Percentiles rank a stretch among this genome's conserved stretches.
Evolutionary conservation across 1,284 basidiomycete genomes (phyloP).

Genomic region (Athelia psychrophila): DNA sequence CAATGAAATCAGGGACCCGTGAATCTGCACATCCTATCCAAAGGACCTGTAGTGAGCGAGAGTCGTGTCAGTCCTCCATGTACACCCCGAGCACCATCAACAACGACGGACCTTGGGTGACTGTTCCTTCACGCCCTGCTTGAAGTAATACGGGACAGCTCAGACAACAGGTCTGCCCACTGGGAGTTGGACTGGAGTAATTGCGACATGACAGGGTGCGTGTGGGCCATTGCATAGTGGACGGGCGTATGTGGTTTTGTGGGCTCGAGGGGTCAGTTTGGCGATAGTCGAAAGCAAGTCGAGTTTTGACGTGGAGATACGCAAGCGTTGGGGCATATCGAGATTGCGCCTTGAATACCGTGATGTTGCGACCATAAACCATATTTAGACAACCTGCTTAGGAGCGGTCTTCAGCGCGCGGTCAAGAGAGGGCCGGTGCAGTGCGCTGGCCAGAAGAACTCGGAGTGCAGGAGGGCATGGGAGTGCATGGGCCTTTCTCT

Average conservation of each 20-base stretch:
- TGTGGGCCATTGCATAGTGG: neutral
- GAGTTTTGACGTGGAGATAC: too few relatives aligned
- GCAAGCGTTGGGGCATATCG: too few relatives aligned
- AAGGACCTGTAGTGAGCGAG: neutral
- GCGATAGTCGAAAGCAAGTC: too few relatives aligned
- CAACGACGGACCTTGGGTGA: constrained; percentile 54
- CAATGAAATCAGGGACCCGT: constrained; percentile 53
- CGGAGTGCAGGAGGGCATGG: too few relatives aligned
- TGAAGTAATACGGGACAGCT: constrained; percentile 67
- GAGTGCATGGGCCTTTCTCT: too few relatives aligned
- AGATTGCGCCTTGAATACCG: too few relatives aligned
- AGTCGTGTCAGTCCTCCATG: neutral
- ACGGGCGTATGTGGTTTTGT: neutral
- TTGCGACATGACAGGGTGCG: constrained; percentile 28
- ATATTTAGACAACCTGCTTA: too few relatives aligned
- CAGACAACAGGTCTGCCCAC: constrained; percentile 60
- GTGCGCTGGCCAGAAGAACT: too few relatives aligned
- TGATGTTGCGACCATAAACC: too few relatives aligned
- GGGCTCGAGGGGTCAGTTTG: too few relatives aligned
- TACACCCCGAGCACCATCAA: constrained; percentile 15
- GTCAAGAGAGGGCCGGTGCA: too few relatives aligned
- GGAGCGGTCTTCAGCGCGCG: too few relatives aligned
- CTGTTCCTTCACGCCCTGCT: constrained; percentile 62
- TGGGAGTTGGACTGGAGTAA: constrained; percentile 54
- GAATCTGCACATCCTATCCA: constrained; percentile 66